Percentiles rank a stretch among this genome's conserved stretches.
phyloP scores from a whole-genome alignment of 1,284 basidiomycete genomes.

The Cryptococcus sp. region DNA sequence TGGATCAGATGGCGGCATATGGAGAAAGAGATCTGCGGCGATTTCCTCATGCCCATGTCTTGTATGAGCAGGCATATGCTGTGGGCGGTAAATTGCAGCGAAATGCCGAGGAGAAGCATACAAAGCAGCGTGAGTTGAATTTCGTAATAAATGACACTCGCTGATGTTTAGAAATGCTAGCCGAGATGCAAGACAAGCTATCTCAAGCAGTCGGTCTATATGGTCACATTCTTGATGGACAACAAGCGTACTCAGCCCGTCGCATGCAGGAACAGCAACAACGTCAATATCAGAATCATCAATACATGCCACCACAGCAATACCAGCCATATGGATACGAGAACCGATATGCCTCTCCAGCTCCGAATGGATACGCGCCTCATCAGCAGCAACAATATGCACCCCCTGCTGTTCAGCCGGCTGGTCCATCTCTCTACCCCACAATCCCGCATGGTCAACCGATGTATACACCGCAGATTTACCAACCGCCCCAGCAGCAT shows the following conservation, averaged over 20 bases:
- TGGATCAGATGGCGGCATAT: conserved; percentile 75
- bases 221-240: conserved; percentile 78
- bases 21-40: conserved; percentile 70
- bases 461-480: not conserved
- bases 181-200: conserved; percentile 90
- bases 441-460: conserved; percentile 18
- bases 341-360: conserved; percentile 2
- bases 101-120: conserved; percentile 76
- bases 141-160: conserved; percentile 1
- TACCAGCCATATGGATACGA: conserved; percentile 14
- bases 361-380: conserved; percentile 9
- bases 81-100: conserved; percentile 77
- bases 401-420: not conserved
- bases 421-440: conserved; percentile 23
- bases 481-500: conserved; percentile 6
- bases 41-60: conserved; percentile 73
- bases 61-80: conserved; percentile 78
- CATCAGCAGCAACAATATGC: conserved; percentile 5
- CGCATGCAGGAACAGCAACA: conserved; percentile 39
- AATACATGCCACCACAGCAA: conserved; percentile 7
- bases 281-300: conserved; percentile 25
- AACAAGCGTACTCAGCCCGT: conserved; percentile 51
- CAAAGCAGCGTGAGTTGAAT: conserved; percentile 70
- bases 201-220: conserved; percentile 87
- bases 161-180: conserved; percentile 62